These are phyloP conservation scores for Microdochium bolleyi DNA, from an alignment of 2,329 filamentous ascomycete species.

Conservation along the genomic window DNA sequence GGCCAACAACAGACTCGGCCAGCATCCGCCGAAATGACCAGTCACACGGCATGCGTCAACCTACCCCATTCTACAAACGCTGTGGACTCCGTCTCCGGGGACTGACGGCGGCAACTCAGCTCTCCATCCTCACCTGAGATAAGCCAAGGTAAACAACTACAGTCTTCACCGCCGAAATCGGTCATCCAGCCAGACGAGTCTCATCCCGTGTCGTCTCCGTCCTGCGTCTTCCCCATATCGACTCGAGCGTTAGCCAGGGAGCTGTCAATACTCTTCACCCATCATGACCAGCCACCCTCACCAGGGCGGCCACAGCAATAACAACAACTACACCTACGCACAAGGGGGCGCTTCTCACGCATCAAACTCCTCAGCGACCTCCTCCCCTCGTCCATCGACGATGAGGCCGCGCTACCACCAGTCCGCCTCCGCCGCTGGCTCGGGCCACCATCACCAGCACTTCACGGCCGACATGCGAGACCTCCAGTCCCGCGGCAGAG, in stretches of 20 bases:
- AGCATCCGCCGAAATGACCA: background rate
- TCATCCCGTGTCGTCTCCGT: no score
- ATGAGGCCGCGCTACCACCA: background rate
- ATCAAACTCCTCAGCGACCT: background rate
- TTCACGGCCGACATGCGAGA: slow-evolving; percentile 42
- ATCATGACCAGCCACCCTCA: background rate
- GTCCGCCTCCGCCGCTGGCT: background rate
- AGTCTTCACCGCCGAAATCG: no score
- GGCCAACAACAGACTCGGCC: background rate
- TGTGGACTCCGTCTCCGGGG: no score
- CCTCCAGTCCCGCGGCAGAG: background rate
- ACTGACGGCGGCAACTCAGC: no score
- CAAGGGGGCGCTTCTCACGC: background rate
- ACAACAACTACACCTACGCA: background rate
- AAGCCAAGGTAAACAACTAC: no score
- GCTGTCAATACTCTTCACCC: no score
- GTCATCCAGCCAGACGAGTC: no score
- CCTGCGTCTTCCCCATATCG: no score
- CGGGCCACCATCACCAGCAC: background rate
- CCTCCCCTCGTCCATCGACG: background rate
- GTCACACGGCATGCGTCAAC: background rate
- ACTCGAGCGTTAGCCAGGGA: no score
- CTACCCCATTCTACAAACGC: background rate
- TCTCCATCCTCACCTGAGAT: no score
- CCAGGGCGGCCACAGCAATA: background rate